Evolutionary conservation across 495 filamentous ascomycete genomes (phyloP), one percentile per base, ranked within the genome.

Genomic region (Penicillium argentinense): DNA sequence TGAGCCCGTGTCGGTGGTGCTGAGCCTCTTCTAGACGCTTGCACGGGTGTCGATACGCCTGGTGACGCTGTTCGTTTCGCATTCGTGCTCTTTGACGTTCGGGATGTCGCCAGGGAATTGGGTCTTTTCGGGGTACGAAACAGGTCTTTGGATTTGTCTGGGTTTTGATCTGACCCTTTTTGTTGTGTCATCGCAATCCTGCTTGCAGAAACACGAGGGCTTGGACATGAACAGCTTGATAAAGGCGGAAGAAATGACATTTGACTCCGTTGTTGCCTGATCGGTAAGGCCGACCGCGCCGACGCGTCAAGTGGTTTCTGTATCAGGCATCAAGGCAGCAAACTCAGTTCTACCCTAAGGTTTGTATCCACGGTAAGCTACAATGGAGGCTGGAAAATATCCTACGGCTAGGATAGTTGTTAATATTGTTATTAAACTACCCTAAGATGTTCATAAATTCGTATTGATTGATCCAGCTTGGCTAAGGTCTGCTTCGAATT

Each of bases 101-200:
- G 53, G 12, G 59, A 52, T 39, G 41, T 45, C 29, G 47, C 41
- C 30, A 32, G 52, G 14, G 25, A 34, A 46, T 19, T 57, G n/a
- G 50, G 39, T 34, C 63, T 47, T 42, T 51, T 57, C 24, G 66
- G 66, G 0, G 67, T 66, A 39, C 45, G 63, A 42, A 57, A 64
- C 13, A 53, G 49, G 18, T 51, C 44, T 22, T 25, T 40, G 18
- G 47, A 46, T 18, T 46, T 48, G 16, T 61, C 57, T 39, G 65
- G 43, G n/a, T n/a, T n/a, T n/a, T 37, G 34, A 37, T 18, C 18
- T 41, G 49, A 17, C 30, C 34, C 53, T 27, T 59, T 52, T 18
- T 38, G 47, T 44, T 49, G 54, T 59, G 54, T 69, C 69, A 73
- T 73, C 56, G 63, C 69, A 66, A 45, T 42, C 56, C 29, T 33